Evolutionary conservation across 306 rosid genomes (phyloP).

Genomic region (Oxytropis ochrocephala): DNA sequence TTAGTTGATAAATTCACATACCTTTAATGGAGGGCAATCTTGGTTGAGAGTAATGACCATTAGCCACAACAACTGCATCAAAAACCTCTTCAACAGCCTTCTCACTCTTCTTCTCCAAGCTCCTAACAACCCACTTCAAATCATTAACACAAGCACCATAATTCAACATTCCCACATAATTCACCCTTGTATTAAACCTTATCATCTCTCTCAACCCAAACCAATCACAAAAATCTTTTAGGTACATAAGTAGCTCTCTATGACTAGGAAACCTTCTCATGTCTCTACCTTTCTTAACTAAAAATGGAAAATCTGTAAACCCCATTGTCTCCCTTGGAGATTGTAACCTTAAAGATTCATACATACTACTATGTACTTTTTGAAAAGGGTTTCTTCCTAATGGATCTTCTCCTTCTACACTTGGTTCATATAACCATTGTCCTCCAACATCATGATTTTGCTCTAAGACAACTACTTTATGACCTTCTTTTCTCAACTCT

Average conservation of each 20-base stretch:
- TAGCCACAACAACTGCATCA: conserved; percentile 90
- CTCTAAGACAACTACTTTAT: conserved; percentile 54
- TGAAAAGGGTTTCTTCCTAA: conserved; percentile 47
- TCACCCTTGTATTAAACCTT: conserved; percentile 73
- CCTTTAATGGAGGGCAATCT: conserved; percentile 76
- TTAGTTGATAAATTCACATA: not conserved
- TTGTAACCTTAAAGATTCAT: conserved; percentile 56
- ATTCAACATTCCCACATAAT: conserved; percentile 60
- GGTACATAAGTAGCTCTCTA: conserved; percentile 51
- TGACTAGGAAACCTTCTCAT: conserved; percentile 84
- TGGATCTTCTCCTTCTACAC: conserved; percentile 58
- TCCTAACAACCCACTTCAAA: conserved; percentile 71
- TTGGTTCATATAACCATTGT: conserved; percentile 80
- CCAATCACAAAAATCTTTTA: conserved; percentile 60
- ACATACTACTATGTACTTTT: conserved; percentile 70
- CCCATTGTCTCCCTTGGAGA: conserved; percentile 93
- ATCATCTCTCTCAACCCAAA: conserved; percentile 72
- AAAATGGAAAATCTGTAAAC: conserved; percentile 74
- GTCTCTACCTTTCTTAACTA: conserved; percentile 71
- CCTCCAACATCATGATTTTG: conserved; percentile 90
- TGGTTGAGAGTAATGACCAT: conserved; percentile 85
- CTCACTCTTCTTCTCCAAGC: conserved; percentile 38
- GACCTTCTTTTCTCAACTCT: conserved; percentile 85
- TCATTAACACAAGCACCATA: conserved; percentile 40
- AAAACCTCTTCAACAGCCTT: conserved; percentile 55